These are phyloP conservation scores for Neurospora africana DNA, from an alignment of 495 filamentous ascomycete species.

Conservation along the genomic window DNA sequence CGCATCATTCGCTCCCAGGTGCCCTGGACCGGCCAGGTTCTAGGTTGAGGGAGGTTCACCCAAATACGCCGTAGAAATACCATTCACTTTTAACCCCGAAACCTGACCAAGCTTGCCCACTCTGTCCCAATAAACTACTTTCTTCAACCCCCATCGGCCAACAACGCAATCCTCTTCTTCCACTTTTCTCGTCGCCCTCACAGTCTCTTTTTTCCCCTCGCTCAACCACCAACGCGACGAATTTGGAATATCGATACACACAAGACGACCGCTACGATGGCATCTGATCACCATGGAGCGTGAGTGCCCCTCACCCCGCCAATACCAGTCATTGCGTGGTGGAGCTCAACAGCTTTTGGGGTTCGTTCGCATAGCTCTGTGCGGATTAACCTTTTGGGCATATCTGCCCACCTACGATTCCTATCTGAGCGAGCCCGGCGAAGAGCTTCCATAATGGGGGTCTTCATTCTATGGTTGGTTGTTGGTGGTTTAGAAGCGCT, in stretches of 20 bases:
- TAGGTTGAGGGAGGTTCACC: neutral
- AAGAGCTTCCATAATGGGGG: constrained; percentile 7
- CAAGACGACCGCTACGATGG: constrained; percentile 27
- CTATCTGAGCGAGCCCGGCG: neutral
- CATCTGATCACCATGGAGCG: constrained; percentile 28
- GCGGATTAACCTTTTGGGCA: neutral
- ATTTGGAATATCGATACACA: neutral
- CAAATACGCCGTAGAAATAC: constrained; percentile 20
- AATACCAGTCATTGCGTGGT: constrained; percentile 19
- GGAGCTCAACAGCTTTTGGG: constrained; percentile 8
- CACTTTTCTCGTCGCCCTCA: constrained; percentile 1
- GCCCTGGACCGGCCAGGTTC: neutral
- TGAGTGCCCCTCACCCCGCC: constrained; percentile 31
- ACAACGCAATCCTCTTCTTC: constrained; percentile 3
- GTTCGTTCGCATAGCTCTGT: neutral
- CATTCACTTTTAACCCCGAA: constrained; percentile 22
- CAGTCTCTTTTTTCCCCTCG: neutral
- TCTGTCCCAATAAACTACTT: constrained; percentile 12
- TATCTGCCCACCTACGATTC: neutral
- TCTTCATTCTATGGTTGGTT: neutral
- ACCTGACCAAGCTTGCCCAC: constrained; percentile 10
- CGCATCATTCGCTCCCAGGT: constrained; percentile 16
- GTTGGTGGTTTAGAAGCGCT: neutral
- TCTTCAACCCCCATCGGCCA: constrained; percentile 12
- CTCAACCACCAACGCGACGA: neutral